Evolutionary conservation across 805 yeast species (phyloP), one percentile per base, ranked within the genome.

Genomic region (Starmerella sp.): DNA sequence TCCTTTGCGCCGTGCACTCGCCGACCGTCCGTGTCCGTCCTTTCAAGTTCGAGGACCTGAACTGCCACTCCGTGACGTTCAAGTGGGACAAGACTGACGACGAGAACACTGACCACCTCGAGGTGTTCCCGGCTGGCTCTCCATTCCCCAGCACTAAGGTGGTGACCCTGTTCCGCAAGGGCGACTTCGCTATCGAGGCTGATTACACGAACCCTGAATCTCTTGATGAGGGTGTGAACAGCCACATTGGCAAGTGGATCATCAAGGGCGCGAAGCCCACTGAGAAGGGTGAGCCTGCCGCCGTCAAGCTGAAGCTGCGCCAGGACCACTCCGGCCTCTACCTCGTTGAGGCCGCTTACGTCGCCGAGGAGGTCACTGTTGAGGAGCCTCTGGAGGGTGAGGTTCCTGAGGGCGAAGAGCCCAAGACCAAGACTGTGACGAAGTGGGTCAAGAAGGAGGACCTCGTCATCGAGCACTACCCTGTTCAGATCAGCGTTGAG

Each of bases 1-100:
- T 93, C 75, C 86, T 93, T 68, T 93, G 98, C 74, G 99, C 98
- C 64, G 86, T 89, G 76, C 97, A 90, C 79, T 91, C 97, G 37
- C 98, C 98, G 74, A 90, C 97, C 62, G 82, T 93, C 67, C 86
- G 98, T 77, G 98, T 93, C 53, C 86, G 97, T 75, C 96, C 96
- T 63, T 93, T 93, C 84, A 91, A 91, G 76, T 93, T 90, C 70
- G 96, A 91, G 77, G 99, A 93, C 72, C 75, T 82, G 71, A 91
- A 90, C 81, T 84, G 82, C 67, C 80, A 80, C 81, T 82, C 96
- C 32, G 96, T 93, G 62, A 84, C 97, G 42, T 93, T 88, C 82
- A 80, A 74, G 73, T 95, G 98, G 97, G 95, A 84, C 70, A 80
- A 90, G 70, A 86, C 86, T 71, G 90, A 80, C 56, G 97, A 87